Conservation (phyloP, 495 filamentous ascomycete genomes). For the Bacidia rubella region DNA sequence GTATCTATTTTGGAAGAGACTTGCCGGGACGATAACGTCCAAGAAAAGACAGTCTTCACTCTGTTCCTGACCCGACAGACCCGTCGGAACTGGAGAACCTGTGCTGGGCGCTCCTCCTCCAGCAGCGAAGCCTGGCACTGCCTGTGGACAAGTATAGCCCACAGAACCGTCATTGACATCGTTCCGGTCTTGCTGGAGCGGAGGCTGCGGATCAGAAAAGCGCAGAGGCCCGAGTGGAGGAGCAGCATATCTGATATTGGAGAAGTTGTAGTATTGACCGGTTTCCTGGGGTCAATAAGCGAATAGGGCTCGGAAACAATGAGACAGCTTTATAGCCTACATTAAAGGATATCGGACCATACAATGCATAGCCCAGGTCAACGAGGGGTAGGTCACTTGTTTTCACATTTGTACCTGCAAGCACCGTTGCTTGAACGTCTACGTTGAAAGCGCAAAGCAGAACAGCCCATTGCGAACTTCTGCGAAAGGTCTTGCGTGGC, state of each 20-base stretch:
- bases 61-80: conserved; percentile 20
- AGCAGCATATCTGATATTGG: conserved; percentile 43
- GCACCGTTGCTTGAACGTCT: neutral
- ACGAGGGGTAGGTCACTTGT: neutral
- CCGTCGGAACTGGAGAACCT: conserved; percentile 16
- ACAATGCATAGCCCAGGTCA: conserved; percentile 2
- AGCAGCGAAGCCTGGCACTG: conserved; percentile 17
- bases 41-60: conserved; percentile 45
- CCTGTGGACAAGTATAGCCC: conserved; percentile 37
- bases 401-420: neutral
- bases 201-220: conserved; percentile 28
- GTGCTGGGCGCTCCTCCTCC: conserved; percentile 5
- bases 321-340: neutral
- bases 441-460: too few species aligned
- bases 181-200: conserved; percentile 15
- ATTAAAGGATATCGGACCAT: conserved; percentile 2
- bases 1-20: conserved; percentile 23
- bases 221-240: conserved; percentile 39
- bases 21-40: conserved; percentile 35
- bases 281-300: neutral
- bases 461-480: too few species aligned
- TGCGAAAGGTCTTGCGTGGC: too few species aligned
- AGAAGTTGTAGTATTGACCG: conserved; percentile 35
- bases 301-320: neutral
- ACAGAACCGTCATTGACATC: conserved; percentile 29